These are phyloP conservation scores for Peterozyma xylosa DNA, from an alignment of 805 yeast genomes.

Conservation along the genomic window DNA sequence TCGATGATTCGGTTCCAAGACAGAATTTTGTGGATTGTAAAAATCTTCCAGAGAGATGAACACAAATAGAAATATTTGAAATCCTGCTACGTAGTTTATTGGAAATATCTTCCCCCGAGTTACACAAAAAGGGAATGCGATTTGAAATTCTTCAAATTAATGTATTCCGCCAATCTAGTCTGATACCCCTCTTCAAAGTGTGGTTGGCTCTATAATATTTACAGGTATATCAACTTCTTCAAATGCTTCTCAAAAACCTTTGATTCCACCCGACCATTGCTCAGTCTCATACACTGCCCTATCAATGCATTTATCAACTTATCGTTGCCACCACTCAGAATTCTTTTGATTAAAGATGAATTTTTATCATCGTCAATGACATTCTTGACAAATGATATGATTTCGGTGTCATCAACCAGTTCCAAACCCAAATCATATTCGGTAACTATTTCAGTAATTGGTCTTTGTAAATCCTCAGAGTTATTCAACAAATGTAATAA, in stretches of 20 bases:
- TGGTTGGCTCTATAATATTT: no score
- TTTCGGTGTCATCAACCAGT: slow-evolving; percentile 20
- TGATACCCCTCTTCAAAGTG: no score
- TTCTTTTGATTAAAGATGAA: slow-evolving; percentile 47
- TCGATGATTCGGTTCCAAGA: no score
- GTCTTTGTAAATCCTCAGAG: slow-evolving; percentile 25
- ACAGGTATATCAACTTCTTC: slow-evolving; percentile 8
- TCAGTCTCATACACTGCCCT: slow-evolving; percentile 77
- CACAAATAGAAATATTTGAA: no score
- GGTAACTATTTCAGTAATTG: slow-evolving; percentile 39
- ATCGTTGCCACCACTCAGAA: slow-evolving; percentile 48
- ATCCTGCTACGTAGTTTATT: no score
- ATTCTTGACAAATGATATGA: slow-evolving; percentile 23
- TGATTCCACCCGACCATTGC: slow-evolving; percentile 53
- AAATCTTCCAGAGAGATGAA: no score
- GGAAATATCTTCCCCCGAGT: no score
- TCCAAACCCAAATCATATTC: slow-evolving; percentile 41
- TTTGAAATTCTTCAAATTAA: no score
- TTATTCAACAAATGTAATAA: slow-evolving; percentile 53
- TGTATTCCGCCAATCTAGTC: no score
- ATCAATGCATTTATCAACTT: slow-evolving; percentile 69
- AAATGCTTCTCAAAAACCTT: slow-evolving; percentile 16
- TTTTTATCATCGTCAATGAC: slow-evolving; percentile 27
- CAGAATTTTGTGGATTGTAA: no score
- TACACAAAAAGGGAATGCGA: no score